phyloP scores from a whole-genome alignment of 2,329 filamentous ascomycete species.

The Xylaria sp. region DNA sequence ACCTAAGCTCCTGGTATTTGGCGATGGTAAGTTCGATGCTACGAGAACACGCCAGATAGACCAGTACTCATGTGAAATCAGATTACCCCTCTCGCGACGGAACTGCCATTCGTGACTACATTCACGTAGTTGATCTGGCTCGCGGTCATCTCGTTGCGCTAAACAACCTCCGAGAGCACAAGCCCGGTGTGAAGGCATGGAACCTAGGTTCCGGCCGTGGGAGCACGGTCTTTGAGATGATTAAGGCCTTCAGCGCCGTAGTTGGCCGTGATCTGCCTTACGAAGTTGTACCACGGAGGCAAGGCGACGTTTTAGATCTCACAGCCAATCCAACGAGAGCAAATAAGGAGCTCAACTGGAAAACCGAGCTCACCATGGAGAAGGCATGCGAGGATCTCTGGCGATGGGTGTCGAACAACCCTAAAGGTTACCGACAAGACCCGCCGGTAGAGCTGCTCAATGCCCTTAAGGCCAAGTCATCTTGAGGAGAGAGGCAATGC shows the following conservation, averaged over 20 bases:
- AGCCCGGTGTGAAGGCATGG: constrained; percentile 93
- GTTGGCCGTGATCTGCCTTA: constrained; percentile 88
- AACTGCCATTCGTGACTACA: constrained; percentile 96
- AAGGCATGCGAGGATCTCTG: constrained; percentile 93
- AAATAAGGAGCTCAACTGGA: constrained; percentile 90
- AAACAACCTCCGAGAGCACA: constrained; percentile 82
- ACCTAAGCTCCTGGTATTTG: constrained; percentile 93
- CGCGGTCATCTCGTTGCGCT: constrained; percentile 86
- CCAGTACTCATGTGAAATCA: constrained; percentile 44
- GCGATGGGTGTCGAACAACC: constrained; percentile 97
- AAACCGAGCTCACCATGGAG: constrained; percentile 87
- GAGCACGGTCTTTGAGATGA: constrained; percentile 96
- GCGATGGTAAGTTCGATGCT: constrained; percentile 69
- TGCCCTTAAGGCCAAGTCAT: constrained; percentile 54
- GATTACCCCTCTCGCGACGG: constrained; percentile 92
- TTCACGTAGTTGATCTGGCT: constrained; percentile 91
- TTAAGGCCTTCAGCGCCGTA: constrained; percentile 88
- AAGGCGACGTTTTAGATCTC: constrained; percentile 91
- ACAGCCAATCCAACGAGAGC: constrained; percentile 89
- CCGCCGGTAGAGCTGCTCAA: constrained; percentile 84
- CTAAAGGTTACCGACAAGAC: constrained; percentile 89
- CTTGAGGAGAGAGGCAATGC: constrained; percentile 25
- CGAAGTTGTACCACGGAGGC: constrained; percentile 80
- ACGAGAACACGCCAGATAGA: not conserved
- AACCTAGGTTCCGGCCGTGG: constrained; percentile 94